Conservation (phyloP, 306 rosid genomes). For the Clitoria ternatea region DNA sequence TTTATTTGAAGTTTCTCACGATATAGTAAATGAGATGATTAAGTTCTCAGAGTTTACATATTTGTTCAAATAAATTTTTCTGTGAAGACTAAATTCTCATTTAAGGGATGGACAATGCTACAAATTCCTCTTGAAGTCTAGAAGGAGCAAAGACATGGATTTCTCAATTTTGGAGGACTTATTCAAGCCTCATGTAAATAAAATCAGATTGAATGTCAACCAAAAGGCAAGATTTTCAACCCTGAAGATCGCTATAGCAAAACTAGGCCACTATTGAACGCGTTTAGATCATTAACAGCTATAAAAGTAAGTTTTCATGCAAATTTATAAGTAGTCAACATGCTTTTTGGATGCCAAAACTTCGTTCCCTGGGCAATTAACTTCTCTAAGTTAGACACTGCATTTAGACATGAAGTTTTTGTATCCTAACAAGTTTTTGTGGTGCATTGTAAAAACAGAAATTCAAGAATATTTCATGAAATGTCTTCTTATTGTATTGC, state of each 20-base stretch:
- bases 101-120: neutral
- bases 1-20: neutral
- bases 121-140: neutral
- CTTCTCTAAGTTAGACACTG: neutral
- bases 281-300: neutral
- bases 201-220: neutral
- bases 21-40: neutral
- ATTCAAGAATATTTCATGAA: neutral
- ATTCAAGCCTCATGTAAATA: neutral
- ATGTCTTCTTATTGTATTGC: neutral
- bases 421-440: neutral
- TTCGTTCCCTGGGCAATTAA: neutral
- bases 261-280: neutral
- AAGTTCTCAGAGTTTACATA: conserved; percentile 9
- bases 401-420: neutral
- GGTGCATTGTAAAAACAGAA: neutral
- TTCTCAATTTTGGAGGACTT: neutral
- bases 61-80: neutral
- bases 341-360: neutral
- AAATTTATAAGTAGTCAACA: neutral
- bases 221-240: neutral
- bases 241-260: neutral
- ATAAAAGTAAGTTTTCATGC: neutral
- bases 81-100: neutral
- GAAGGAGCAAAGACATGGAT: neutral